Base-by-base conservation (phyloP, 345 rosid genomes). In the Populus pruinosa region DNA sequence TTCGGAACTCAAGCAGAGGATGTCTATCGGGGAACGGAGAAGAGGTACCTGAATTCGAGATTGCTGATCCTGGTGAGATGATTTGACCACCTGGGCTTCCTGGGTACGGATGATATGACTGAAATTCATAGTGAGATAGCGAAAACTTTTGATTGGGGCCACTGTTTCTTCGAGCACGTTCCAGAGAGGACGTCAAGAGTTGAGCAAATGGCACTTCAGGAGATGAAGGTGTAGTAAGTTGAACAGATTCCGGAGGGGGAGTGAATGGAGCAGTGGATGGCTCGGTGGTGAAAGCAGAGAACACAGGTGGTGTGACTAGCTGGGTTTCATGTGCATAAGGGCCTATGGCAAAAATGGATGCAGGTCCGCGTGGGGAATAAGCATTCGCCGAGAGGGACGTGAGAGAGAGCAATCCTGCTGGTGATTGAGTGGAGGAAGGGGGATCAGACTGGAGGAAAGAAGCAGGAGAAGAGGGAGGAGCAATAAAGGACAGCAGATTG, bases 291-390 rank as follows among this genome's bases (percentile, higher is more conserved):
- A 93, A 86, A 20, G 99, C 96, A 44, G 99, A 94, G 83, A 94
- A 93, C 4, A 84, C 94, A 12, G 99, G 99, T 41, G 99, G 99
- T n/a, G 99, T 91, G 23, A 95, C 98, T 18, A 89, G 82, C 80
- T 95, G 99, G 16, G 98, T 95, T 88, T 95, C 99, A 18, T 95
- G 90, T 77, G 99, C 96, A 70, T 93, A 95, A 44, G 99, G 99
- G 56, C 99, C 99, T 59, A 88, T 76, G 13, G 98, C 69, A 72
- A 92, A 95, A 76, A 87, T 90, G 0, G 98, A 86, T n/a, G 90
- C 82, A 70, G 94, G 90, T 36, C 96, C 94, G 43, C 88, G 76
- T 9, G 91, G 87, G 4, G 98, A 93, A 78, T 83, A 89, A 66
- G 93, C 66, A 39, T 85, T 84, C 77, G 78, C 87, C 1, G 94